These are phyloP conservation scores for Mucor velutinosus DNA, from an alignment of 371 early-diverging fungal species.

Conservation along the genomic window DNA sequence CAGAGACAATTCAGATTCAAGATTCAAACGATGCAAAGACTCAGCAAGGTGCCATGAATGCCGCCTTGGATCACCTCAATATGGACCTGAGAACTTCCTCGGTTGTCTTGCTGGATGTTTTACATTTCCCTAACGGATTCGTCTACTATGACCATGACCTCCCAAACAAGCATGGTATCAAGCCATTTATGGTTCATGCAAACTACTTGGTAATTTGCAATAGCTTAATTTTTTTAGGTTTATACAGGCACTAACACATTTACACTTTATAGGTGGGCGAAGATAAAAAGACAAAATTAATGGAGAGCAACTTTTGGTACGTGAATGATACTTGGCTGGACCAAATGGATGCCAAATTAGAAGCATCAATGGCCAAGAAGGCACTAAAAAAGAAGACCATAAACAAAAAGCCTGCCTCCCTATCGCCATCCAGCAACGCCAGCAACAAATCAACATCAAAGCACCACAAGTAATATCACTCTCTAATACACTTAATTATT, in stretches of 20 bases:
- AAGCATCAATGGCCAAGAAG: background rate
- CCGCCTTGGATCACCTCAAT: conserved; percentile 29
- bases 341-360: conserved; percentile 23
- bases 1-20: conserved; percentile 41
- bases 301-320: conserved; percentile 37
- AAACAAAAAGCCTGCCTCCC: background rate
- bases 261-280: conserved; percentile 40
- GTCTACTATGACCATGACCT: conserved; percentile 38
- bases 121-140: conserved; percentile 47
- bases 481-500: background rate
- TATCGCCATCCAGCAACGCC: background rate
- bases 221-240: background rate
- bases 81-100: conserved; percentile 34
- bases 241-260: background rate
- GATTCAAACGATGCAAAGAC: conserved; percentile 32
- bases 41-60: conserved; percentile 48
- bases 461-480: background rate
- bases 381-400: background rate
- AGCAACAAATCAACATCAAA: background rate
- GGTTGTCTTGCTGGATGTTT: conserved; percentile 38
- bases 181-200: conserved; percentile 49
- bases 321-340: conserved; percentile 44
- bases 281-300: conserved; percentile 46
- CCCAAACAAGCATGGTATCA: conserved; percentile 28
- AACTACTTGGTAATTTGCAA: conserved; percentile 33